phyloP scores from a whole-genome alignment of 176 grass and related monocot species.

The Cenchrus americanus region DNA sequence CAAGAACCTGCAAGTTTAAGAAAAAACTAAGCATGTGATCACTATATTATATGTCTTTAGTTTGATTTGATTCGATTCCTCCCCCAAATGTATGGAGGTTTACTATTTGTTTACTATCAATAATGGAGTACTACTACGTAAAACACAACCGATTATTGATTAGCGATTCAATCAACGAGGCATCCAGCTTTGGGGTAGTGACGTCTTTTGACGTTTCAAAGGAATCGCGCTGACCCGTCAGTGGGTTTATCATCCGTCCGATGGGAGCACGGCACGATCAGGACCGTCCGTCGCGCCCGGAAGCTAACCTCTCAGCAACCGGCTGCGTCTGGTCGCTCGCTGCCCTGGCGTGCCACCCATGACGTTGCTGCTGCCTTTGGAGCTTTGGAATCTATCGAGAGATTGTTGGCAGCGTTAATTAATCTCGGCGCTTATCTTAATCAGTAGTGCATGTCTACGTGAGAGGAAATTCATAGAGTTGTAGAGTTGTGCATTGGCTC shows the following conservation, averaged over 20 bases:
- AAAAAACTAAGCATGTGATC: background rate
- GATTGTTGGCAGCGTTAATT: background rate
- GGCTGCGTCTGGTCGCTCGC: background rate
- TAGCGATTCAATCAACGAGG: background rate
- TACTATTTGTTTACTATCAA: background rate
- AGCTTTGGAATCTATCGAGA: background rate
- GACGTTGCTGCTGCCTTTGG: background rate
- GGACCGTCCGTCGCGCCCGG: background rate
- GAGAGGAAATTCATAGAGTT: no score
- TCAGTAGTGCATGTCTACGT: no score
- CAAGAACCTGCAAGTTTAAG: conserved; percentile 16
- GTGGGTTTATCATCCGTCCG: background rate
- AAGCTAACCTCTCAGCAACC: background rate
- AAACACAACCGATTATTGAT: background rate
- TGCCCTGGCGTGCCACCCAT: no score
- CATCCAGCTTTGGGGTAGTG: background rate
- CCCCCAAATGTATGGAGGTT: conserved; percentile 8
- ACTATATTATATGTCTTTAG: background rate
- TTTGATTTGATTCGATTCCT: background rate
- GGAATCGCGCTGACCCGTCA: background rate
- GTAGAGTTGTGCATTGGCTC: background rate
- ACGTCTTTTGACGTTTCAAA: background rate
- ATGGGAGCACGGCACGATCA: background rate
- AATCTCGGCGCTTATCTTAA: background rate
- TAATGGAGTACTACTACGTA: no score